Conservation (phyloP, 2,329 filamentous ascomycete genomes). For the Geosmithia putterillii region DNA sequence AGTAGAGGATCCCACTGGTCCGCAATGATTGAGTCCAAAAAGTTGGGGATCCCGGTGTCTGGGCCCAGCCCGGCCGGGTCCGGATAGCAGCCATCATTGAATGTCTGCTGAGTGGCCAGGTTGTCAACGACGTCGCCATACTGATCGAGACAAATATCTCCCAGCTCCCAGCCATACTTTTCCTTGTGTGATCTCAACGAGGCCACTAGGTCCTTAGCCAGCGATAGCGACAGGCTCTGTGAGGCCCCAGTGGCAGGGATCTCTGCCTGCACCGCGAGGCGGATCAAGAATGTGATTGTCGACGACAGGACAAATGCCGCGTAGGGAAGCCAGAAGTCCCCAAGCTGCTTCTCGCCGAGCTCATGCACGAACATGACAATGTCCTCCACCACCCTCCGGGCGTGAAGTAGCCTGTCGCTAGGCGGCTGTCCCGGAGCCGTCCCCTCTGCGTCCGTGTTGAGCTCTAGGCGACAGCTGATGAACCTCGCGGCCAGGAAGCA, state of each 20-base stretch:
- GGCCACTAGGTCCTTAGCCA: slow-evolving; percentile 27
- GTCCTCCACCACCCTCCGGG: slow-evolving; percentile 31
- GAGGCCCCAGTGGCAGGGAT: slow-evolving; percentile 19
- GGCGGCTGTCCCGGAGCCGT: slow-evolving; percentile 7
- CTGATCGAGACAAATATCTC: slow-evolving; percentile 34
- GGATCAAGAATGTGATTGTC: slow-evolving; percentile 35
- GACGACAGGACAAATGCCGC: slow-evolving; percentile 34
- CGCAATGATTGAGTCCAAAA: slow-evolving; percentile 13
- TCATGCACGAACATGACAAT: slow-evolving; percentile 35
- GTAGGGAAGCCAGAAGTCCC: slow-evolving; percentile 37
- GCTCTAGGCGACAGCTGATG: slow-evolving; percentile 31
- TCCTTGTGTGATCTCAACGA: slow-evolving; percentile 25
- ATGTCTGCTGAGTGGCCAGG: slow-evolving; percentile 16
- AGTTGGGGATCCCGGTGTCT: slow-evolving; percentile 2
- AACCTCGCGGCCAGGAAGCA: slow-evolving; percentile 35
- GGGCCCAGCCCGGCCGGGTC: not conserved
- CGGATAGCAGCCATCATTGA: slow-evolving; percentile 6
- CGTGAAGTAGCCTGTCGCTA: slow-evolving; percentile 23
- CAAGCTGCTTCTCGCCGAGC: slow-evolving; percentile 25
- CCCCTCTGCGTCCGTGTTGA: slow-evolving; percentile 22
- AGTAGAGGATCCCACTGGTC: slow-evolving; percentile 20
- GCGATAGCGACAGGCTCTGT: slow-evolving; percentile 24
- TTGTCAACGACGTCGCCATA: slow-evolving; percentile 34
- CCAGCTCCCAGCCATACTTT: slow-evolving; percentile 33
- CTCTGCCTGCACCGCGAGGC: slow-evolving; percentile 32